Conservation (phyloP, 2,329 filamentous ascomycete species). For the Cryphonectria naterciae region DNA sequence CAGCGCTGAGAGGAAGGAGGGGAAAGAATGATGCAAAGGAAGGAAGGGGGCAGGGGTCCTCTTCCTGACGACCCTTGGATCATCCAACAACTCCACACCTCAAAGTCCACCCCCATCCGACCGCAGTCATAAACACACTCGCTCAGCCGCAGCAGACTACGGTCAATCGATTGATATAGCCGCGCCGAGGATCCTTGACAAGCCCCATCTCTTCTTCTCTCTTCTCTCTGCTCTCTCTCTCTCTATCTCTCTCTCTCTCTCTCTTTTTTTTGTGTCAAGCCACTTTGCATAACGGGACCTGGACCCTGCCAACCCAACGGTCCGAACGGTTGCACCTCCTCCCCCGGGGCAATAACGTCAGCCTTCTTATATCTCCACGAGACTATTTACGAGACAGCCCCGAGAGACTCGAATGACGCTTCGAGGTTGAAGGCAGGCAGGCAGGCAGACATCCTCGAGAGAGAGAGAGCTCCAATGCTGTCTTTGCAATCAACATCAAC, state of each 20-base stretch:
- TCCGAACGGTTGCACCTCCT: not conserved
- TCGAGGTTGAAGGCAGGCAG: not conserved
- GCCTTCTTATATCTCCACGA: not conserved
- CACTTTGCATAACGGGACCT: not conserved
- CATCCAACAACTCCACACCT: not conserved
- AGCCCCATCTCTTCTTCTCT: not conserved
- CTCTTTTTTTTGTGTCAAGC: not conserved
- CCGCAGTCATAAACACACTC: not conserved
- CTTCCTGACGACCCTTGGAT: not conserved
- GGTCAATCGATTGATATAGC: not conserved
- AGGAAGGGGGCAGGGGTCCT: not conserved
- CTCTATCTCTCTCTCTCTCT: not conserved
- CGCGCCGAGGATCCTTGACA: not conserved
- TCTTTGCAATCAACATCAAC: conserved; percentile 5
- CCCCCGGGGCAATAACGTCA: not conserved
- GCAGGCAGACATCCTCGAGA: no score
- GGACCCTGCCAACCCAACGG: not conserved
- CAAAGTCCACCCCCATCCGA: not conserved
- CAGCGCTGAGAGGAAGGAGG: not conserved
- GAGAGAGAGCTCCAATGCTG: no score
- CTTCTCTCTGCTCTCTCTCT: not conserved
- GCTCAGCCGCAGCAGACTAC: not conserved
- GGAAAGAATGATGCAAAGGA: not conserved
- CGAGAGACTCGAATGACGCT: not conserved
- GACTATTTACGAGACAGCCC: not conserved